Percentiles rank a stretch among this genome's conserved stretches.
phyloP scores from a whole-genome alignment of 73 alveolate genomes.

The Paraurostyla sp. region DNA sequence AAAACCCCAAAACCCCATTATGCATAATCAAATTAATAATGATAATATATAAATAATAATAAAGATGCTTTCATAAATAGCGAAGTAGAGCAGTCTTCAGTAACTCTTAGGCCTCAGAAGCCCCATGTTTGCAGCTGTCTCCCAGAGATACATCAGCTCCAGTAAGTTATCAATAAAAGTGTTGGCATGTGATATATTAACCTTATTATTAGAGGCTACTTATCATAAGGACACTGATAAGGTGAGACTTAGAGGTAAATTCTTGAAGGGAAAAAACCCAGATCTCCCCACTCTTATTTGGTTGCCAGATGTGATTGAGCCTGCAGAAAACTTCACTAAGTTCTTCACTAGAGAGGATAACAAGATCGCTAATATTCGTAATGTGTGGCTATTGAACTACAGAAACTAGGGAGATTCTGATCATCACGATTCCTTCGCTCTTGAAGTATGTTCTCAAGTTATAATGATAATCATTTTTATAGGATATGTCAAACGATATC shows the following conservation, averaged over 20 bases:
- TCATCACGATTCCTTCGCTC: constrained; percentile 80
- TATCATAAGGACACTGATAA: constrained; percentile 66
- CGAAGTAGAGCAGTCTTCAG: constrained; percentile 28
- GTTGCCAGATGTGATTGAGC: constrained; percentile 85
- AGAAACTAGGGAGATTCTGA: constrained; percentile 90
- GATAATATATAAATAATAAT: constrained; percentile 19
- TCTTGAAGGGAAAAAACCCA: constrained; percentile 74
- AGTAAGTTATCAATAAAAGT: neutral
- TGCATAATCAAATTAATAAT: neutral
- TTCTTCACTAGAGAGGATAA: constrained; percentile 80
- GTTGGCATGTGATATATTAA: no score
- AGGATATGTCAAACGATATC: constrained; percentile 84
- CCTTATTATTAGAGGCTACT: constrained; percentile 66
- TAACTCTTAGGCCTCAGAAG: neutral
- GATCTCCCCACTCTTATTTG: constrained; percentile 88
- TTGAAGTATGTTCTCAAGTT: constrained; percentile 54
- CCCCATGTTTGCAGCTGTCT: neutral
- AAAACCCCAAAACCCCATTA: constrained; percentile 59
- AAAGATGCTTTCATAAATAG: constrained; percentile 52
- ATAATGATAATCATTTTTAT: neutral
- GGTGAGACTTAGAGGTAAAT: constrained; percentile 83
- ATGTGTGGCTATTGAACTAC: constrained; percentile 82
- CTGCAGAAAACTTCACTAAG: constrained; percentile 81
- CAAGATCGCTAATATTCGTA: constrained; percentile 76
- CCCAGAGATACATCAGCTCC: constrained; percentile 51